Evolutionary conservation across 345 rosid genomes (phyloP).

Genomic region (Melaleuca alternifolia): DNA sequence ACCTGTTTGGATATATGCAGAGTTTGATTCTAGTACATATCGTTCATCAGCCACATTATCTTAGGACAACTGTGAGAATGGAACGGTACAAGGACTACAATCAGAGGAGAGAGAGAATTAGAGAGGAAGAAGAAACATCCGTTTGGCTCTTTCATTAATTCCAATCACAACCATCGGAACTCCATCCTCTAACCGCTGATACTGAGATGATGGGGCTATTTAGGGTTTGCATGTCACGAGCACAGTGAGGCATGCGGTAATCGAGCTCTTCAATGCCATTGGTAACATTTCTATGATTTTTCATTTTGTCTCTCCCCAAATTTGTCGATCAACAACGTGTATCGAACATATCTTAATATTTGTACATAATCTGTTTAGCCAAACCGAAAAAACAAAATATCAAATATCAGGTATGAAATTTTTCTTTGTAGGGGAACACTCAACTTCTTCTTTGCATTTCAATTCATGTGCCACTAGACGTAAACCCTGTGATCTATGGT

Average conservation of each 20-base stretch:
- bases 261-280: neutral
- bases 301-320: neutral
- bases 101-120: neutral
- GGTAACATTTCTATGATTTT: neutral
- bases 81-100: neutral
- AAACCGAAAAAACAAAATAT: too few species aligned
- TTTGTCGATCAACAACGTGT: neutral
- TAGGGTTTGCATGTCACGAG: neutral
- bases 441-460: neutral
- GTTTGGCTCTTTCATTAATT: neutral
- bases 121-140: neutral
- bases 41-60: neutral
- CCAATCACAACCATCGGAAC: neutral
- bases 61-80: neutral
- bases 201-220: neutral
- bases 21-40: neutral
- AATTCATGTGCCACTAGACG: neutral
- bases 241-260: neutral
- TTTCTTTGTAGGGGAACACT: neutral
- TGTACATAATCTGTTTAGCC: neutral
- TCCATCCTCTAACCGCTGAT: neutral
- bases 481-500: neutral
- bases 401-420: neutral
- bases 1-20: neutral
- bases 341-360: neutral